Percentiles rank a stretch among this genome's conserved stretches.
These are phyloP conservation scores for Sclerotinia sclerotiorum DNA, from an alignment of 2,329 filamentous ascomycete species.

Conservation along the genomic window DNA sequence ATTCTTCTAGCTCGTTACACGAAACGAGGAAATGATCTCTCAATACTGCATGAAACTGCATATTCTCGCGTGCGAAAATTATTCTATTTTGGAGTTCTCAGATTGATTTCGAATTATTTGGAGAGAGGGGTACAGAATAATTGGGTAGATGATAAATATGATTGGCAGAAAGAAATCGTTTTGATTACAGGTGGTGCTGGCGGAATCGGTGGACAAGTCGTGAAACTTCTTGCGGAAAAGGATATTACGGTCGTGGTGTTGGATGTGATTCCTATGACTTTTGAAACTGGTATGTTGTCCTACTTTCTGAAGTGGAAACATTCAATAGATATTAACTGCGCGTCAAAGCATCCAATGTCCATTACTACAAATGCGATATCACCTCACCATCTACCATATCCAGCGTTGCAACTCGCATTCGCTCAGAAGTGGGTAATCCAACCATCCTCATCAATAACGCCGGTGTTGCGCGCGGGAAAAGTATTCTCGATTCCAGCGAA, in stretches of 20 bases:
- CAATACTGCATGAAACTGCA: slow-evolving; percentile 52
- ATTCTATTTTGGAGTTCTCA: slow-evolving; percentile 52
- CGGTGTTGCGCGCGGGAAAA: slow-evolving; percentile 61
- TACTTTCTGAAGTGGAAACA: not conserved
- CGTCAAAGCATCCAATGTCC: slow-evolving; percentile 52
- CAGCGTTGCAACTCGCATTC: slow-evolving; percentile 53
- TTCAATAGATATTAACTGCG: not conserved
- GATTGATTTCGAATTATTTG: slow-evolving; percentile 51
- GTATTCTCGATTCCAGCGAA: slow-evolving; percentile 58
- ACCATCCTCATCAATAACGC: slow-evolving; percentile 74
- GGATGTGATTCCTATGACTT: slow-evolving; percentile 64
- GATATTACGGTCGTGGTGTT: slow-evolving; percentile 69
- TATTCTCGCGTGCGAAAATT: slow-evolving; percentile 55
- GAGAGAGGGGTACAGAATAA: slow-evolving; percentile 52
- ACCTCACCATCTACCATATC: slow-evolving; percentile 56
- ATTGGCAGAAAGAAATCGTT: slow-evolving; percentile 69
- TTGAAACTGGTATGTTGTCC: slow-evolving; percentile 46
- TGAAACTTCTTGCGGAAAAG: slow-evolving; percentile 61
- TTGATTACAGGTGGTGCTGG: slow-evolving; percentile 73
- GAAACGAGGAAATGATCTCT: slow-evolving; percentile 56
- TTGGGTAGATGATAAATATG: slow-evolving; percentile 55
- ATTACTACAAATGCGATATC: slow-evolving; percentile 70
- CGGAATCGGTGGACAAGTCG: slow-evolving; percentile 69
- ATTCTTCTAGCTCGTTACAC: slow-evolving; percentile 64
- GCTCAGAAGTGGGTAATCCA: slow-evolving; percentile 58